Evolutionary conservation across 225 moss, liverwort and hornwort genomes (phyloP).

Genomic region (Straminergon stramineum): DNA sequence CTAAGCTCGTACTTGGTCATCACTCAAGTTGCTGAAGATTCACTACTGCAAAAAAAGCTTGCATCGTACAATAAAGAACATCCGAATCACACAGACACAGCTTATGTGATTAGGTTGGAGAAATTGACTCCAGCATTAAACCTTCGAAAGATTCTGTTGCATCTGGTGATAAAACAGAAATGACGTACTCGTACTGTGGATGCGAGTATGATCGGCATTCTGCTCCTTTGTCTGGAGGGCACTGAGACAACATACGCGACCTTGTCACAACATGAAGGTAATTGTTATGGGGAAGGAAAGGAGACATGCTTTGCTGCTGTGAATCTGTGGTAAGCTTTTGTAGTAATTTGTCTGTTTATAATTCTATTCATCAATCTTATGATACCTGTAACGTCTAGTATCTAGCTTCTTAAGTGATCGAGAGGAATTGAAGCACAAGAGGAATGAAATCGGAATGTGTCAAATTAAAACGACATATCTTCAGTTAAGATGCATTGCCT

Average conservation of each 20-base stretch:
- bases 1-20: not conserved
- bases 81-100: not conserved
- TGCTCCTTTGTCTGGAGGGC: not conserved
- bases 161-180: not conserved
- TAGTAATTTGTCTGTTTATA: not conserved
- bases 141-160: not conserved
- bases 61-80: not conserved
- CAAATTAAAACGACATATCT: not conserved
- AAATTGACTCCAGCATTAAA: not conserved
- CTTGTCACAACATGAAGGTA: not conserved
- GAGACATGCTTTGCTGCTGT: not conserved
- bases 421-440: not conserved
- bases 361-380: not conserved
- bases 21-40: not conserved
- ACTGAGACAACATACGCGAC: not conserved
- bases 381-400: not conserved
- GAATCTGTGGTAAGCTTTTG: constrained; percentile 5
- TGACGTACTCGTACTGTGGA: not conserved
- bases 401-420: not conserved
- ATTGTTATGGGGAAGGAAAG: not conserved
- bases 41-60: not conserved
- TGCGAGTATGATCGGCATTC: not conserved
- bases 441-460: not conserved
- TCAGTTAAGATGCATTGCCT: not conserved
- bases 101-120: not conserved